Conservation (phyloP, 352 stramenopile species). For the Phytophthora sojae region DNA sequence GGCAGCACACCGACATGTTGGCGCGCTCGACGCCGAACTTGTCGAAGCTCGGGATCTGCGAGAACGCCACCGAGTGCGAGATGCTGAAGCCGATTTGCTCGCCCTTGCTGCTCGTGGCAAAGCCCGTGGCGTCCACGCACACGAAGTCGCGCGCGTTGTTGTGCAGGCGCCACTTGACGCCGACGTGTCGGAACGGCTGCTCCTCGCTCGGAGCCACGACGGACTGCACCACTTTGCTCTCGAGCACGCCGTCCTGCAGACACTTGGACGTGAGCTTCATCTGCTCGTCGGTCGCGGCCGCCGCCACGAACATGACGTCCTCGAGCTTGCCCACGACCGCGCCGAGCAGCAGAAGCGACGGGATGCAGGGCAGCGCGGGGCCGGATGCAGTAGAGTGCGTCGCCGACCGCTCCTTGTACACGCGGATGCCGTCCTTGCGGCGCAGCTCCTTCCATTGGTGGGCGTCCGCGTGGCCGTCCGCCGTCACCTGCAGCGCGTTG, state of each 20-base stretch:
- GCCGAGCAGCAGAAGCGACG: slow-evolving; percentile 42
- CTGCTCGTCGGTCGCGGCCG: slow-evolving; percentile 44
- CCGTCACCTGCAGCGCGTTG: slow-evolving; percentile 16
- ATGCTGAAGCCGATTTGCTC: slow-evolving; percentile 43
- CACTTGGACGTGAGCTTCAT: slow-evolving; percentile 58
- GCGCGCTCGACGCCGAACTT: slow-evolving; percentile 70
- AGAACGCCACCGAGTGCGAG: slow-evolving; percentile 46
- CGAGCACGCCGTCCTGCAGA: slow-evolving; percentile 50
- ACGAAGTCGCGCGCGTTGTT: slow-evolving; percentile 58
- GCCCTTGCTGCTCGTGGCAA: slow-evolving; percentile 19
- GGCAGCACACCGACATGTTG: slow-evolving; percentile 58
- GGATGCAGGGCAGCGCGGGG: slow-evolving; percentile 24
- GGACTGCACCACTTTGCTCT: slow-evolving; percentile 64
- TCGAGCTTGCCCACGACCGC: slow-evolving; percentile 31
- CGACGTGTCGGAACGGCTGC: slow-evolving; percentile 63
- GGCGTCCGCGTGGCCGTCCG: slow-evolving; percentile 27
- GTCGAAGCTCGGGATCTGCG: slow-evolving; percentile 56
- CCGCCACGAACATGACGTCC: slow-evolving; percentile 40
- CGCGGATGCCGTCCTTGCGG: slow-evolving; percentile 34
- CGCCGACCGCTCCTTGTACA: slow-evolving; percentile 35
- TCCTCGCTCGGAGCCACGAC: slow-evolving; percentile 44
- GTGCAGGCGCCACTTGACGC: slow-evolving; percentile 66
- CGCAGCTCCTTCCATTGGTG: slow-evolving; percentile 44
- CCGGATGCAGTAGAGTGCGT: neutral
- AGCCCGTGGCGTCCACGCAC: slow-evolving; percentile 44